These are phyloP conservation scores for Aquilaria yunnanensis DNA, from an alignment of 345 rosid species.

Conservation along the genomic window DNA sequence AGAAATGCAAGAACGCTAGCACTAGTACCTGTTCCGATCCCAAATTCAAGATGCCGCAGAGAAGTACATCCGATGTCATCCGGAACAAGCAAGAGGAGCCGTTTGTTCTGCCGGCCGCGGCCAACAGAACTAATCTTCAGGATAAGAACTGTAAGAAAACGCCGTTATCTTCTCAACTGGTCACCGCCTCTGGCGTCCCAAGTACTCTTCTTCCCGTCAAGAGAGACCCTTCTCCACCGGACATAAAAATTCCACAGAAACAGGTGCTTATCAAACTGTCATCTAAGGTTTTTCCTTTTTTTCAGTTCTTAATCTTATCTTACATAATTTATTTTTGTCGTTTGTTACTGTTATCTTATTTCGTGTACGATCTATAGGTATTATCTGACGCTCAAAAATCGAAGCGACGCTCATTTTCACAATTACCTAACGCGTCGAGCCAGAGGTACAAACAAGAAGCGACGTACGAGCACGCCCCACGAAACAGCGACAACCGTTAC, in stretches of 20 bases:
- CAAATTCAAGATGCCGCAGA: constrained; percentile 37
- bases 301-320: not conserved
- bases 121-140: constrained; percentile 37
- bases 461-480: constrained; percentile 21
- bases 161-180: constrained; percentile 39
- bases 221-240: constrained; percentile 62
- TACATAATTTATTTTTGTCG: not conserved
- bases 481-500: constrained; percentile 10
- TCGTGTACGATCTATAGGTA: not conserved
- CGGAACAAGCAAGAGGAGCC: constrained; percentile 63
- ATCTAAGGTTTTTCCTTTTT: not conserved
- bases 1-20: constrained; percentile 32
- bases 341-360: not conserved
- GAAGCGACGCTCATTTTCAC: constrained; percentile 34
- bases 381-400: constrained; percentile 25
- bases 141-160: constrained; percentile 55
- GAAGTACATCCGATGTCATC: constrained; percentile 22
- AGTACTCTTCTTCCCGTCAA: constrained; percentile 52
- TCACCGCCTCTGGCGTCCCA: constrained; percentile 32
- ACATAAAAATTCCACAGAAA: constrained; percentile 42
- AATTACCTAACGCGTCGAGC: constrained; percentile 53
- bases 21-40: constrained; percentile 24
- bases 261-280: constrained; percentile 35
- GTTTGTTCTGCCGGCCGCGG: constrained; percentile 40
- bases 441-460: constrained; percentile 39